These are phyloP conservation scores for Pseudogymnoascus destructans DNA, from an alignment of 2,329 filamentous ascomycete genomes.

Conservation along the genomic window DNA sequence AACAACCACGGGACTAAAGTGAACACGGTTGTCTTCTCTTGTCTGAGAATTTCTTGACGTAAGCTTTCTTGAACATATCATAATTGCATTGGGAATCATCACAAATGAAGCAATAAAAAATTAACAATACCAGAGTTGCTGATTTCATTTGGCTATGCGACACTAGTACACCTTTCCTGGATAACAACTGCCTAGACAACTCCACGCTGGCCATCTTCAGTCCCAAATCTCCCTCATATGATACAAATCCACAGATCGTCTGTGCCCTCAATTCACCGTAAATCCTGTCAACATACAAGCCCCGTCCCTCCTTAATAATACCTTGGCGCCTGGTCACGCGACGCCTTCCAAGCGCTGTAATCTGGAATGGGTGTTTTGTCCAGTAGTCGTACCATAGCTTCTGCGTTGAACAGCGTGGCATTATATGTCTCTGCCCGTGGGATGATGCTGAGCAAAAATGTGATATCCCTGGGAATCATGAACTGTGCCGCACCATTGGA, in stretches of 20 bases:
- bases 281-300: background rate
- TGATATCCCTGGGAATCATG: constrained; percentile 57
- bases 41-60: background rate
- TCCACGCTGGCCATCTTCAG: background rate
- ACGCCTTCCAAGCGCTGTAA: constrained; percentile 40
- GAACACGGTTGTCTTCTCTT: background rate
- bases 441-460: constrained; percentile 48
- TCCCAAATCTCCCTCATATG: background rate
- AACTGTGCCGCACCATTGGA: constrained; percentile 34
- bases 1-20: background rate
- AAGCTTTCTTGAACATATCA: background rate
- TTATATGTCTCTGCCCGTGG: constrained; percentile 56
- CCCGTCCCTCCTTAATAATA: constrained; percentile 15
- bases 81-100: background rate
- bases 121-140: background rate
- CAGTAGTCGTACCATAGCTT: constrained; percentile 61
- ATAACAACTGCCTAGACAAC: background rate
- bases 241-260: background rate
- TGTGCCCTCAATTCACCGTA: background rate
- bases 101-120: background rate
- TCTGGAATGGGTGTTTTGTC: constrained; percentile 54
- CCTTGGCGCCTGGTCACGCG: constrained; percentile 10
- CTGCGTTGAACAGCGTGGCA: constrained; percentile 53
- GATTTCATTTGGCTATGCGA: background rate
- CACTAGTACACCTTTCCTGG: background rate